Evolutionary conservation across 805 yeast genomes (phyloP).

Genomic region (Geotrichum ghanense): DNA sequence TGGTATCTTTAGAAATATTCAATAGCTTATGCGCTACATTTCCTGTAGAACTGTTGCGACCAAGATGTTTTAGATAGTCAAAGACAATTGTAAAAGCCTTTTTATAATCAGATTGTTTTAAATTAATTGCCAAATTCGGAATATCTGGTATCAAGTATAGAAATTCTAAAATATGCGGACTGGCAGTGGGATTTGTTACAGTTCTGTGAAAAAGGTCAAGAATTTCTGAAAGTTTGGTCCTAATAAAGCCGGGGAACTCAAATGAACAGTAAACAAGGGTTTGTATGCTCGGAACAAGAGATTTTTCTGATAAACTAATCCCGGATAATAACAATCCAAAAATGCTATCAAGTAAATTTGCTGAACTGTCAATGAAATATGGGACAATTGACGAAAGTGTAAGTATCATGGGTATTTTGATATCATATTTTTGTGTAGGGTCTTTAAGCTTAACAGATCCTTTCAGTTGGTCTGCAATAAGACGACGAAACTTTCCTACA

Average conservation of each 20-base stretch:
- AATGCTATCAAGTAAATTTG: constrained; percentile 40
- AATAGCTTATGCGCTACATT: constrained; percentile 37
- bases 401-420: neutral
- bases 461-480: constrained; percentile 45
- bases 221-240: constrained; percentile 55
- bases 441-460: neutral
- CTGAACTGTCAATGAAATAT: constrained; percentile 42
- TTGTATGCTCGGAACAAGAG: constrained; percentile 70
- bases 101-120: constrained; percentile 65
- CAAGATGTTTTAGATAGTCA: constrained; percentile 53
- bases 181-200: constrained; percentile 55
- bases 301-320: constrained; percentile 62
- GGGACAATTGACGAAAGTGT: constrained; percentile 24
- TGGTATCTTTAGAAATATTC: constrained; percentile 6
- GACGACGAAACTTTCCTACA: constrained; percentile 31
- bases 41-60: neutral
- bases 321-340: constrained; percentile 50
- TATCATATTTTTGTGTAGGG: neutral
- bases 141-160: constrained; percentile 52
- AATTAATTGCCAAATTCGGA: constrained; percentile 56
- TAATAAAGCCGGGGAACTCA: constrained; percentile 64
- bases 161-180: constrained; percentile 68
- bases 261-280: constrained; percentile 68
- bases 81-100: constrained; percentile 77
- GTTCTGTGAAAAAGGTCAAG: constrained; percentile 65